Evolutionary conservation across 2,329 filamentous ascomycete species (phyloP).

Genomic region (Ophiostoma sp.): DNA sequence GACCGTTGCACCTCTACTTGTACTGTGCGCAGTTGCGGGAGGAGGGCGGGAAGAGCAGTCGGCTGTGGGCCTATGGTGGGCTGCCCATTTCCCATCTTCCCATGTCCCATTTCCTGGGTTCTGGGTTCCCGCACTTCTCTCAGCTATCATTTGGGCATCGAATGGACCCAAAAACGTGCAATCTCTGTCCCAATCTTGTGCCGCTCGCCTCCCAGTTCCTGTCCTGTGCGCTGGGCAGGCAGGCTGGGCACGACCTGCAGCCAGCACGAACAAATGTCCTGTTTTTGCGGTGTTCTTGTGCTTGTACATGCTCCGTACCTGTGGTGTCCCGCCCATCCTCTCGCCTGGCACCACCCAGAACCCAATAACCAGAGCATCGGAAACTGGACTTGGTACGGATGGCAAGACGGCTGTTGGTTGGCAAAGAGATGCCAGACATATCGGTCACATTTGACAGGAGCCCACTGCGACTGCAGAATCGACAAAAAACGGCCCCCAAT

Average conservation of each 20-base stretch:
- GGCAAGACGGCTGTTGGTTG: background rate
- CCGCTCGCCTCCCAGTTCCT: background rate
- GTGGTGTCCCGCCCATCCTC: background rate
- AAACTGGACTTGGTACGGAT: background rate
- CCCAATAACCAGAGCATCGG: slow-evolving; percentile 11
- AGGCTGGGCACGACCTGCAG: background rate
- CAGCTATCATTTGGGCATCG: background rate
- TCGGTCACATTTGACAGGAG: background rate
- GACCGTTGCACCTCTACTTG: background rate
- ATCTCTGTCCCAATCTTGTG: background rate
- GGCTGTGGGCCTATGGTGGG: background rate
- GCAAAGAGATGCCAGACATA: background rate
- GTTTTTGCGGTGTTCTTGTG: background rate
- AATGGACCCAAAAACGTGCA: background rate
- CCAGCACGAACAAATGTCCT: background rate
- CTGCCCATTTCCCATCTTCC: background rate
- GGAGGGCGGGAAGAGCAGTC: background rate
- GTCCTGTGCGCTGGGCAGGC: background rate
- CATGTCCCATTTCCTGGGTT: background rate
- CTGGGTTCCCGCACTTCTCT: background rate
- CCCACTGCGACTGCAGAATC: background rate
- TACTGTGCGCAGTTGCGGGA: background rate
- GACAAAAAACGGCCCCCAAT: background rate
- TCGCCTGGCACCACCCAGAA: background rate
- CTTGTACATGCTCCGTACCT: background rate